Base-by-base conservation (phyloP, 805 yeast species). In the Candida gorgasii region DNA sequence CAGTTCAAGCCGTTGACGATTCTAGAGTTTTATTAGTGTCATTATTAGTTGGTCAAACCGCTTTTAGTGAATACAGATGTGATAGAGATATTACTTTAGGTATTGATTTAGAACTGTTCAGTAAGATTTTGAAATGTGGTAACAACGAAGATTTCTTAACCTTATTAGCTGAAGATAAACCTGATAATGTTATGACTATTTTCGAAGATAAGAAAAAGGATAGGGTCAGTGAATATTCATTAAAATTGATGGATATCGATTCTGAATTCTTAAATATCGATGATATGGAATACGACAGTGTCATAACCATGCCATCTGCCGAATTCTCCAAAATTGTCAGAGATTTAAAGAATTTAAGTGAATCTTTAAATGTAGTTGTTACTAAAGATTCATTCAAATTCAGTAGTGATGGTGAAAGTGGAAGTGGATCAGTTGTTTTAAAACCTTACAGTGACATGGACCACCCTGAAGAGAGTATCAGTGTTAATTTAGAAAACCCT, bases 1-100 rank as follows among this genome's bases (percentile, higher is more conserved):
- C 95, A 8, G 92, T 95, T 16, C 98, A 93, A 73, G 98, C 99
- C 19, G 93, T 93, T 53, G 99, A 93, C 68, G 95, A 89, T 62
- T 89, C 99, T 19, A 88, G 97, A 75, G 97, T 93, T 45, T 78
- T 90, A 50, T 77, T 93, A 51, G 96, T 92, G 30, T 86, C 96
- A 15, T 73, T 93, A 49, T 79, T 87, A 54, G 84, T 93, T 52
- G 96, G 95, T 45, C 80, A 83, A 49, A 90, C 86, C 47, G 90
- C 96, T 9, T 93, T 93, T 72, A 76, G 80, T 47, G 92, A 86
- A 54, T 93, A 86, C 75, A 84, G 99, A 76, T 90, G 98, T 69
- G 99, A 93, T 70, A 83, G 93, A 61, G 89, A 87, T 53, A 75
- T 90, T 55, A 89, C 96, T 6, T 77, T 93, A 51, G 99, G 99